Evolutionary conservation across 768 basidiomycete genomes (phyloP), one percentile per base, ranked within the genome.

Genomic region (Macrolepiota fuliginosa): DNA sequence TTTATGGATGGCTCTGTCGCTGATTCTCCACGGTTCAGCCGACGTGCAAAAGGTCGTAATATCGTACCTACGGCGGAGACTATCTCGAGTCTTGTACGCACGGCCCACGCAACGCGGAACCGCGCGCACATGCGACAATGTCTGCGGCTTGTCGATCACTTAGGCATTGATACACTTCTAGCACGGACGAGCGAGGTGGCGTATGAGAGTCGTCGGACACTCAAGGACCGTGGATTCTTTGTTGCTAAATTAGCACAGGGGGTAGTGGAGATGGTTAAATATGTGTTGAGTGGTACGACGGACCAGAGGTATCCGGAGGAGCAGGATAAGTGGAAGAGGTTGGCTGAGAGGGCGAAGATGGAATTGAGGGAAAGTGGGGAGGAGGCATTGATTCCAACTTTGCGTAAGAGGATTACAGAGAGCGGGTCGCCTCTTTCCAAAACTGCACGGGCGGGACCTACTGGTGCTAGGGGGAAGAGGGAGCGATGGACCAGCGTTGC

Each of bases 61-160:
- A 63, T 86, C 49, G 58, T 69, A 15, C 84, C 84, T 17, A 79
- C 81, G 42, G 76, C 80, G 10, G 83, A 85, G 63, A 80, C 79
- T 29, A 76, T 89, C 72, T 84, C 85, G 51, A 76, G 73, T 50
- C 73, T 92, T 65, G 69, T 87, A 58, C 83, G 84, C 24, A 80
- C 84, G 1, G 87, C 90, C n/a, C 66, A 84, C 46, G 77, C 76
- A 12, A 82, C 81, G 22, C 75, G 76, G 24, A 81, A 83, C 62
- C 70, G 72, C 13, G 79, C 80, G 35, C 76, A 85, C 66, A 75
- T 84, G 67, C 81, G 83, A 24, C 88, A 90, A 66, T 82, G 80
- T 61, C 66, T 91, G 58, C 82, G 90, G 39, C 82, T 93, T 4
- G 69, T 84, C 7, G 72, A 79, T 62, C 71, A 81, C 66, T 71